Evolutionary conservation across 495 filamentous ascomycete genomes (phyloP), one percentile per base, ranked within the genome.

Genomic region (Cercophora sp.): DNA sequence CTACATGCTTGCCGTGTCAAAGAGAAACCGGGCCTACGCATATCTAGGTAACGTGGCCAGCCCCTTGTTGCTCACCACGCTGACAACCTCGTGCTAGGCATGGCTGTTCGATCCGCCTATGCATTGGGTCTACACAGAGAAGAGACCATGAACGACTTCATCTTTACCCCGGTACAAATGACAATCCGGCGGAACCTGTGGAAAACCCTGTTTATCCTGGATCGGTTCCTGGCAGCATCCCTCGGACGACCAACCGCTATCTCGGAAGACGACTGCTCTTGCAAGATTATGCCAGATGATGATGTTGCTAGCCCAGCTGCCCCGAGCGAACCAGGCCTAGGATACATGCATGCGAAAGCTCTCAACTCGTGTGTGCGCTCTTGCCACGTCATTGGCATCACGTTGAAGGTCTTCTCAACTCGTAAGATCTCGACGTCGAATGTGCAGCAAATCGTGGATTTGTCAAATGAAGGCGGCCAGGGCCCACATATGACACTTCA

Each of bases 351-450:
- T 48, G 57, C 62, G 8, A 57, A 43, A 24, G 74, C 72, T 20
- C 64, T 85, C 2, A 75, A 83, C 57, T 72, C 79, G 4, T 72
- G 76, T 8, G 76, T 83, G 8, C 73, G 74, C 27, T 79, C 74
- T 45, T 85, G 79, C 55, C 79, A 77, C 34, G 75, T 85, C 29
- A 84, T 90, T 44, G 85, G 86, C 27, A 70, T 73, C 4, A 85
- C 86, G 19, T 72, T 90, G 15, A 81, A 79, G 36, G 80, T 89
- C 18, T 90, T 88, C 57, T 82, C 85, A 52, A 77, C 80, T 40
- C 76, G 83, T 51, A 87, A 83, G 52, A 80, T 88, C 35, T 88
- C 83, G 6, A 84, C 84, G 25, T 69, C 74, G 18, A 72, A 84
- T 18, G 84, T 84, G 1, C 82, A 87, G 55, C 75, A 80, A 20